Evolutionary conservation across 1,284 basidiomycete genomes (phyloP).

Genomic region (Boletus nobilissimus): DNA sequence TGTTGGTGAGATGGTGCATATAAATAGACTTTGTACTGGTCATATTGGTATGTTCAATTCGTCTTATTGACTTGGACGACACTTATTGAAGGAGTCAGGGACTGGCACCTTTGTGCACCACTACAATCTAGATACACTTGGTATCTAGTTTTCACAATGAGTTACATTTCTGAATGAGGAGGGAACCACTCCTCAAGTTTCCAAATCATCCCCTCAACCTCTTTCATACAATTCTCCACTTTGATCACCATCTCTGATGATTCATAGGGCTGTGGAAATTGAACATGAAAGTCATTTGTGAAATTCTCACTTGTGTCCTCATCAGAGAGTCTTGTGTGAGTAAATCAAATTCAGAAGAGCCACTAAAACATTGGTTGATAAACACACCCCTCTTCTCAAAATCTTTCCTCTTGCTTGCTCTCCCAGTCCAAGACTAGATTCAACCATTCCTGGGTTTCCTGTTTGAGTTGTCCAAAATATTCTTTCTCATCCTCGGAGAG

Average conservation of each 20-base stretch:
- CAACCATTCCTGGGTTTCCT: constrained; percentile 39
- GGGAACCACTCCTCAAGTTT: constrained; percentile 43
- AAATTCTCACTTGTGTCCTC: constrained; percentile 25
- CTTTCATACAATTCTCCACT: constrained; percentile 38
- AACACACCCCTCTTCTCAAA: constrained; percentile 36
- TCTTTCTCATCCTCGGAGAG: constrained; percentile 46
- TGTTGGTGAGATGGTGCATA: too few species aligned
- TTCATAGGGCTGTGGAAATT: constrained; percentile 36
- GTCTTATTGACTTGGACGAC: too few species aligned
- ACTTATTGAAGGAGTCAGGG: too few species aligned
- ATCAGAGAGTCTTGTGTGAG: constrained; percentile 22
- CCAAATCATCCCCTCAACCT: constrained; percentile 41
- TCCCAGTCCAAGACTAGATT: constrained; percentile 45
- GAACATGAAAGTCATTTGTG: constrained; percentile 34
- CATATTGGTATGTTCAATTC: too few species aligned
- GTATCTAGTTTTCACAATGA: too few species aligned
- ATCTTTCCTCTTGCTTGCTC: constrained; percentile 31
- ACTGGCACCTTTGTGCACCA: too few species aligned
- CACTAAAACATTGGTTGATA: not conserved
- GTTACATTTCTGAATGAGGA: not conserved
- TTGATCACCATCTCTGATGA: constrained; percentile 25
- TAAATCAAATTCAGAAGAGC: not conserved
- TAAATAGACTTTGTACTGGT: too few species aligned
- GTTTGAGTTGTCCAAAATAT: constrained; percentile 39
- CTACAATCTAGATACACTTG: too few species aligned